Base-by-base conservation (phyloP, 805 yeast genomes). In the Metschnikowia matae region DNA sequence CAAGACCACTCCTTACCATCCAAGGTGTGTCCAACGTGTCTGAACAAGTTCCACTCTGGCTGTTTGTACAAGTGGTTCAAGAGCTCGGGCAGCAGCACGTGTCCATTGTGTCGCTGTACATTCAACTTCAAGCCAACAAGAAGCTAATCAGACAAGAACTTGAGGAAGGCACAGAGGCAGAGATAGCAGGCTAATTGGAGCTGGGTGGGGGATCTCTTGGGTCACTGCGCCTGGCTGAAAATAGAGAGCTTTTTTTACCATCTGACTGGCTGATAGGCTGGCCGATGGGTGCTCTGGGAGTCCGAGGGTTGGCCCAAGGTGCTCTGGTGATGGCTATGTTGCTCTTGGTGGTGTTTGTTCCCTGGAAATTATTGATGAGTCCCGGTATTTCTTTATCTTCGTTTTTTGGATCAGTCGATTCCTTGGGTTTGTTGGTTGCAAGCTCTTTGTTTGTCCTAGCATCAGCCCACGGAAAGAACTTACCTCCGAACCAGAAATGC, bases 51-150 rank as follows among this genome's bases (percentile, higher is more conserved):
- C 75, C 99, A 94, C 67, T 84, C 96, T 6, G 96, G 94, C 3
- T 94, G 99, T 75, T 73, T 94, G 40, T 91, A 89, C 75, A 88
- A 91, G 65, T 94, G 99, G 99, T 94, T 94, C 71, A 88, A 89
- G 72, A 90, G 96, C 58, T 87, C 96, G 13, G 95, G 94, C 38
- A 80, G 88, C 49, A 87, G 89, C 57, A 86, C 96, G 2, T 94
- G 99, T 72, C 99, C 99, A 37, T 73, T 94, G 62, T 94, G 99
- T 71, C 85, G 99, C 62, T 69, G 83, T 15, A 67, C 81, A 1
- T 83, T 84, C 60, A 77, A 75, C 55, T 80, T 80, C 59, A 56
- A 53, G 35, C 44, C 43, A 17, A 21, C 50, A 10, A 70, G 70
- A 53, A 52, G 53, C 6, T 48, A 52, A 48, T 26, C 29, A 8